Evolutionary conservation across 352 stramenopile genomes (phyloP), one percentile per base, ranked within the genome.

Genomic region (Phytopythium boreale): DNA sequence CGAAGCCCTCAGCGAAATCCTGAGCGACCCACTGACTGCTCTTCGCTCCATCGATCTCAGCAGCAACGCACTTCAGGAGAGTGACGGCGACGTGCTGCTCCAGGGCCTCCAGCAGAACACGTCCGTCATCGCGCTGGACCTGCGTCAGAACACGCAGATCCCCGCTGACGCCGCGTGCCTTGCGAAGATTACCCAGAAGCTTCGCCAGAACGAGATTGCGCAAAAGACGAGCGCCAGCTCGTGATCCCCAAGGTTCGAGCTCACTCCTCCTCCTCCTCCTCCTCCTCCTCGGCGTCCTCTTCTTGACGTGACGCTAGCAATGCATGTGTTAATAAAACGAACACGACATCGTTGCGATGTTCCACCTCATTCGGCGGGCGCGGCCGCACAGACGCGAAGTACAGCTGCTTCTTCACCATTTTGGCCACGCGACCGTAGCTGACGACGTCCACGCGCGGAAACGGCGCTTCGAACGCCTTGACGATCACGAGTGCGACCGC

Each of bases 1-100:
- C 12, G 77, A 90, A 29, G 79, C 73, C 12, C 61, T 97, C 20
- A 78, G 72, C 34, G 76, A 87, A 57, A 87, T 96, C 55, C 71
- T 98, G 20, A 72, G 74, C 22, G 77, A 96, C 56, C 73, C 86
- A 20, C 60, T 83, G 0, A 87, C 75, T 7, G 60, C 77, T 20
- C 69, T 98, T 46, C 68, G 73, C 2, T 84, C 80, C 3, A 72
- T 97, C 49, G 85, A 98, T 62, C 67, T 97, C 20, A 96, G 85
- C 59, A 85, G 83, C 49, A 98, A 97, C 63, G 53, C 70, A 36
- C 63, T 97, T 0, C 82, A 46, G 3, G 85, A 92, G 67, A 63
- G 64, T 5, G 83, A 95, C 52, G 83, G 70, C 20, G 76, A 84
- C 22, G 55, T 76, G 29, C 63, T 97, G 24, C 67, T 82, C 2